Conservation (phyloP, 2,329 filamentous ascomycete species). For the Zymoseptoria crescenta region DNA sequence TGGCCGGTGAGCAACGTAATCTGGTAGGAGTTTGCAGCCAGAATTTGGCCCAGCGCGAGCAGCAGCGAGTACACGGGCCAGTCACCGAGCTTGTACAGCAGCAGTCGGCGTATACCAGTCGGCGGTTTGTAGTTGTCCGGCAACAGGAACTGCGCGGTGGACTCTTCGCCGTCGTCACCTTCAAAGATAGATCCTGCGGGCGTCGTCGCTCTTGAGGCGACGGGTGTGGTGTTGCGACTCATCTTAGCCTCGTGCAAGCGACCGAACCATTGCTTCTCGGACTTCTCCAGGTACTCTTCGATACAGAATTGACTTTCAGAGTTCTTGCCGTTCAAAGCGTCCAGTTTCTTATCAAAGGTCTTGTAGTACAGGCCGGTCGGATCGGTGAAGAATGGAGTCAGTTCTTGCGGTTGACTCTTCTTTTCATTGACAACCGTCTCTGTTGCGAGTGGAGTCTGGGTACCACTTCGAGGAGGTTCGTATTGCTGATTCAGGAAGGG, state of each 20-base stretch:
- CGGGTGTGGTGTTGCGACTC: conserved; percentile 37
- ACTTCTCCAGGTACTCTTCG: conserved; percentile 56
- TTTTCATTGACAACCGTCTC: conserved; percentile 53
- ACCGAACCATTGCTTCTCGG: conserved; percentile 60
- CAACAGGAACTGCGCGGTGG: conserved; percentile 47
- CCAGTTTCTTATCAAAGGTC: conserved; percentile 51
- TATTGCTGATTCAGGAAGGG: conserved; percentile 24
- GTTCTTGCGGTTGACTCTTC: conserved; percentile 55
- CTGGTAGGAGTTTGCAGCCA: conserved; percentile 60
- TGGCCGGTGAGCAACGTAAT: conserved; percentile 60
- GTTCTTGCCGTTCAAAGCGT: conserved; percentile 48
- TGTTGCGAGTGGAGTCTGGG: conserved; percentile 41
- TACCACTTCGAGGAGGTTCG: conserved; percentile 19
- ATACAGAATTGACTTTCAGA: conserved; percentile 55
- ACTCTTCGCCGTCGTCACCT: conserved; percentile 33
- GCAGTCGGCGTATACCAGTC: conserved; percentile 47
- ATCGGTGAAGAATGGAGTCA: conserved; percentile 61
- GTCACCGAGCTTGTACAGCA: conserved; percentile 52
- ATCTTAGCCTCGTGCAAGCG: conserved; percentile 52
- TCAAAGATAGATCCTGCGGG: conserved; percentile 37
- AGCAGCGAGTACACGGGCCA: conserved; percentile 58
- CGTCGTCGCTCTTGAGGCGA: conserved; percentile 24
- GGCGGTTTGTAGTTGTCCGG: conserved; percentile 50
- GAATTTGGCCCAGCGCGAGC: conserved; percentile 54
- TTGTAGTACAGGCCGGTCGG: conserved; percentile 54